Evolutionary conservation across 768 basidiomycete genomes (phyloP), one percentile per base, ranked within the genome.

Genomic region (Clitopilus passeckerianus): DNA sequence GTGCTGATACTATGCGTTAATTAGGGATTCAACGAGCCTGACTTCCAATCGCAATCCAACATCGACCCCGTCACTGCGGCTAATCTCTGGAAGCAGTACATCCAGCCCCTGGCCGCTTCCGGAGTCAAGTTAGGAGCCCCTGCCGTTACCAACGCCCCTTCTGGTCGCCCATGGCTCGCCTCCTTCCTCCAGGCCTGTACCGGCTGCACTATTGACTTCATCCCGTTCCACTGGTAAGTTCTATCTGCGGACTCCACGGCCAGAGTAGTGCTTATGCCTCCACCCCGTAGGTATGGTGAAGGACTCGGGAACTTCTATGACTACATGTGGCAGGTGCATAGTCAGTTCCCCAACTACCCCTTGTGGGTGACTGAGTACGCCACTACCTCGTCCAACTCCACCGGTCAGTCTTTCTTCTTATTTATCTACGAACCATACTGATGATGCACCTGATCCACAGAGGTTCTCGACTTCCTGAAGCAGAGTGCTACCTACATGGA

Each of bases 401-500:
- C 61, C 33, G 66, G 66, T 65, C 15, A 52, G 64, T 53, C 24
- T 24, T 33, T 30, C n/a, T 10, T 41, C 9, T 56, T n/a, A 22
- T 23, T 33, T 2, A 5, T 59, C 53, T 37, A 1, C 18, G 15
- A 53, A n/a, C 16, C 14, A 14, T 6, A 30, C 18, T 22, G 37
- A 12, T 30, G 27, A 33, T 34, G n/a, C n/a, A n/a, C 54, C 30
- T 56, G 44, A 34, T 53, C 10, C 23, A 20, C 43, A 58, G 74
- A 78, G 54, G 71, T 79, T 34, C 62, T 71, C 27, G 57, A 67
- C 46, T 80, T 80, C 65, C 72, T 81, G 68, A 77, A 77, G 58
- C 68, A 68, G n/a, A 75, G 75, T 14, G 71, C 72, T 24, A 56
- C 63, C 8, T 80, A 74, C 64, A 74, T 82, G 73, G 77, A 81